These are phyloP conservation scores for Vachellia collinsii DNA, from an alignment of 306 rosid species.

Conservation along the genomic window DNA sequence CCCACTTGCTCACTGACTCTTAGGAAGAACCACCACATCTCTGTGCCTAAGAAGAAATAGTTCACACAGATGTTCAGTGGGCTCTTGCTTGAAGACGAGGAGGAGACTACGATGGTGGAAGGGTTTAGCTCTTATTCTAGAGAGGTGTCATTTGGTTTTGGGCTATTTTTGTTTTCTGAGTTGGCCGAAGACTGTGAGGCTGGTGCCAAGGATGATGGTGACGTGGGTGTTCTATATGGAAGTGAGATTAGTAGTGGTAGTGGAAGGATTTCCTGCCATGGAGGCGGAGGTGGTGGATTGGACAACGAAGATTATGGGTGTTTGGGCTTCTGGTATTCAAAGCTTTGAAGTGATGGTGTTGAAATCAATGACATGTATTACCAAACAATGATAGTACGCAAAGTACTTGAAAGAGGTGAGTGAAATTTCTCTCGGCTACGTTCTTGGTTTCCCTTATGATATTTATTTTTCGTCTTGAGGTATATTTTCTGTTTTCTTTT, in stretches of 20 bases:
- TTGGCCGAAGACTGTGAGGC: conserved; percentile 43
- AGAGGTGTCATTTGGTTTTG: conserved; percentile 49
- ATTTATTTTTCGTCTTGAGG: not conserved
- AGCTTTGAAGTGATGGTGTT: conserved; percentile 50
- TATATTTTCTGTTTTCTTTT: no score
- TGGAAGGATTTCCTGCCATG: conserved; percentile 4
- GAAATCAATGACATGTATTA: conserved; percentile 66
- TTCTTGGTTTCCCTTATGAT: not conserved
- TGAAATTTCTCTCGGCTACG: not conserved
- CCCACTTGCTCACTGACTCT: no score
- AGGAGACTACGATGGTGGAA: conserved; percentile 5
- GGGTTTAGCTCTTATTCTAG: conserved; percentile 33
- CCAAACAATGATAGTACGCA: conserved; percentile 73
- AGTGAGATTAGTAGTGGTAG: conserved; percentile 45
- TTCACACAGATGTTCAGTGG: conserved; percentile 32
- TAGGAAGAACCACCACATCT: no score
- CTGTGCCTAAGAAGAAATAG: no score
- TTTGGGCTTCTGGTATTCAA: conserved; percentile 59
- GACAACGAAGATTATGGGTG: conserved; percentile 57
- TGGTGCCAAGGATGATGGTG: conserved; percentile 25
- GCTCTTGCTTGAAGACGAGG: conserved; percentile 45
- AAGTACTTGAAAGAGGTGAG: conserved; percentile 78
- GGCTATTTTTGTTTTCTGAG: conserved; percentile 49
- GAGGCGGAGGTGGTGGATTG: conserved; percentile 48
- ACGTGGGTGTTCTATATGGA: conserved; percentile 43